Percentiles rank a stretch among this genome's conserved stretches.
Conservation (phyloP, 2,329 filamentous ascomycete species). For the Neonectria magnoliae region DNA sequence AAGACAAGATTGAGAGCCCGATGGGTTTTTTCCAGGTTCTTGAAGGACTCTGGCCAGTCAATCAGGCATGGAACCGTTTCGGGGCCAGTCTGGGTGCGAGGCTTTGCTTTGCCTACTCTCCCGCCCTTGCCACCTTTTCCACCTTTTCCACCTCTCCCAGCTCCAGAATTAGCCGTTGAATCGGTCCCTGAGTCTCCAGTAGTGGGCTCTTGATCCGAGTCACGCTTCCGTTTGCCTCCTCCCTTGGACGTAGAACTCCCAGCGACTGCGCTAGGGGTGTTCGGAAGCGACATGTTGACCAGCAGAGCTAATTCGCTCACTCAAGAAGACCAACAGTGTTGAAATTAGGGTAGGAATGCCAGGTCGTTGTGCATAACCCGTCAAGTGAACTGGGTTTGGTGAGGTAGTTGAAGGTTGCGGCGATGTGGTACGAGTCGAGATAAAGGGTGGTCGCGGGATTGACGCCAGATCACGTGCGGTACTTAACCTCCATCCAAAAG, state of each 20-base stretch:
- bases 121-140: conserved; percentile 26
- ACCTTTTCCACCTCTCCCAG: conserved; percentile 12
- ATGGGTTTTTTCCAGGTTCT: conserved; percentile 78
- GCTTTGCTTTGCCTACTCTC: conserved; percentile 23
- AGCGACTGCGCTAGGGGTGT: not conserved
- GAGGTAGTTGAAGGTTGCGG: conserved; percentile 22
- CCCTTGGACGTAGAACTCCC: not conserved
- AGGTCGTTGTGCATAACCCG: not conserved
- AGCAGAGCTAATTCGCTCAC: conserved; percentile 15
- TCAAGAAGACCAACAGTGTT: not conserved
- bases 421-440: conserved; percentile 23
- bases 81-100: conserved; percentile 28
- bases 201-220: conserved; percentile 12
- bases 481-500: not conserved
- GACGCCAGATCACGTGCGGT: conserved; percentile 51
- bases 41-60: conserved; percentile 80
- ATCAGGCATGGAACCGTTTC: conserved; percentile 46
- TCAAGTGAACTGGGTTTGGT: not conserved
- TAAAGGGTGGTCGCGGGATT: conserved; percentile 45
- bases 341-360: not conserved
- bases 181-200: conserved; percentile 19
- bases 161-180: conserved; percentile 13
- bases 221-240: conserved; percentile 38
- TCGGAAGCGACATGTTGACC: conserved; percentile 15
- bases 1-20: conserved; percentile 90